These are phyloP conservation scores for Apiotrichum akiyoshidainum DNA, from an alignment of 1,284 basidiomycete species.

Conservation along the genomic window DNA sequence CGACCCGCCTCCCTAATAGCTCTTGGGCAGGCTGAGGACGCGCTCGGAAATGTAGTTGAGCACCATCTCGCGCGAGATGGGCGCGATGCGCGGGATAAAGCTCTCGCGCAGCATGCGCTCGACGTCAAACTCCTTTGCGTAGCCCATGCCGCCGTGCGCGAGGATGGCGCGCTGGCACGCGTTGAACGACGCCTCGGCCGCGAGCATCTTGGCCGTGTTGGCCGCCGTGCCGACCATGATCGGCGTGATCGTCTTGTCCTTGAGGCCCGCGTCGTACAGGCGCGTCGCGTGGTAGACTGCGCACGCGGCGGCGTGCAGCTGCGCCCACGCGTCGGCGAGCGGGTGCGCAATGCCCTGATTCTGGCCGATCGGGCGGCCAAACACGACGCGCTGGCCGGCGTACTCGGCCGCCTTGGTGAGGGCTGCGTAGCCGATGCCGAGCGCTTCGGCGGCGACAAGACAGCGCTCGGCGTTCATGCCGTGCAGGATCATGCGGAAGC, in stretches of 20 bases:
- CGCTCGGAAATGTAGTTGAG: constrained; percentile 22
- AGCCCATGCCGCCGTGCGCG: constrained; percentile 22
- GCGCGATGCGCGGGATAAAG: constrained; percentile 21
- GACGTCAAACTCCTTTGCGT: constrained; percentile 22
- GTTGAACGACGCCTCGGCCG: constrained; percentile 21
- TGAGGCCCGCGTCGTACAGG: constrained; percentile 18
- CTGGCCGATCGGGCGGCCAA: constrained; percentile 21
- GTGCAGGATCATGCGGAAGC: constrained; percentile 48
- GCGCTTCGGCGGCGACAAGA: constrained; percentile 50
- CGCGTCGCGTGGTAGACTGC: constrained; percentile 20
- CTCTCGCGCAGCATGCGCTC: constrained; percentile 23
- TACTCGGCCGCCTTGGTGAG: constrained; percentile 17
- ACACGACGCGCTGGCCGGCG: constrained; percentile 21
- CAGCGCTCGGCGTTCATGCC: constrained; percentile 51
- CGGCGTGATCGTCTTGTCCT: constrained; percentile 13
- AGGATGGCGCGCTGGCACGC: constrained; percentile 21
- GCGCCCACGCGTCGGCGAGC: constrained; percentile 23
- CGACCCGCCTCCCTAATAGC: constrained; percentile 10
- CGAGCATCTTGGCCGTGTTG: constrained; percentile 22
- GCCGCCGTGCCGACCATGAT: constrained; percentile 20
- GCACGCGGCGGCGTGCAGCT: constrained; percentile 20
- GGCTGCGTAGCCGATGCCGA: constrained; percentile 39
- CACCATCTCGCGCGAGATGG: constrained; percentile 24
- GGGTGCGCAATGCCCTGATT: constrained; percentile 27
- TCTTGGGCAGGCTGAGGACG: constrained; percentile 23